Evolutionary conservation across 2,329 filamentous ascomycete genomes (phyloP), one percentile per base, ranked within the genome.

Genomic region (Sclerotinia borealis): DNA sequence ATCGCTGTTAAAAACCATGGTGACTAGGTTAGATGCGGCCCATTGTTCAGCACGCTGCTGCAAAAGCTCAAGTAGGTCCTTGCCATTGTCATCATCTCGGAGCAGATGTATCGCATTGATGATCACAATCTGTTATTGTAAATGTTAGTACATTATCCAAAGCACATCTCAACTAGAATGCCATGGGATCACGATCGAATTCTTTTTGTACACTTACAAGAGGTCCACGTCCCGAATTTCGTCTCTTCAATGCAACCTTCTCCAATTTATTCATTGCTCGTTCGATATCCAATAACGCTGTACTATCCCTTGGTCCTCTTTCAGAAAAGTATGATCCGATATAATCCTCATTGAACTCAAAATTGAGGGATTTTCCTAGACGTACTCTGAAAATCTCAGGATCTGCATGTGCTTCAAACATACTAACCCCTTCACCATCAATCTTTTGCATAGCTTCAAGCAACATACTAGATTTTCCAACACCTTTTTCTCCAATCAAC

Each of bases 281-380:
- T 75, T 99, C 95, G 67, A 99, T 97, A 74, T 99, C 95, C 1
- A 99, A 82, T 39, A 99, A 80, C 5, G 95, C 92, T 0, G 92
- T 96, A 3, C 91, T 93, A 72, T 99, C 95, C 49, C 95, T 85
- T 0, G 95, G 95, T 0, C 95, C 95, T 36, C 90, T 86, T 72
- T 99, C 96, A 65, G 91, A 96, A 76, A 99, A 99, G 65, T 99
- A 89, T 7, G 91, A 91, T 50, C 95, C 95, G 66, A 99, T 97
- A 73, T 96, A 97, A 79, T 99, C 95, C 78, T 98, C 95, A 73
- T 98, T 92, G 71, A 90, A 99, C 74, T 99, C 95, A 75, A 93
- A 99, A 75, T 99, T 93, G 47, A 99, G 81, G 2, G 93, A 92
- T 74, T 96, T 97, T 31, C 95, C 95, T 4, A 99, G 83, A 5